A percentile compares a stretch with the other conserved stretches of the same genome.
phyloP scores from a whole-genome alignment of 2,329 filamentous ascomycete genomes.

The Colletotrichum sp. region DNA sequence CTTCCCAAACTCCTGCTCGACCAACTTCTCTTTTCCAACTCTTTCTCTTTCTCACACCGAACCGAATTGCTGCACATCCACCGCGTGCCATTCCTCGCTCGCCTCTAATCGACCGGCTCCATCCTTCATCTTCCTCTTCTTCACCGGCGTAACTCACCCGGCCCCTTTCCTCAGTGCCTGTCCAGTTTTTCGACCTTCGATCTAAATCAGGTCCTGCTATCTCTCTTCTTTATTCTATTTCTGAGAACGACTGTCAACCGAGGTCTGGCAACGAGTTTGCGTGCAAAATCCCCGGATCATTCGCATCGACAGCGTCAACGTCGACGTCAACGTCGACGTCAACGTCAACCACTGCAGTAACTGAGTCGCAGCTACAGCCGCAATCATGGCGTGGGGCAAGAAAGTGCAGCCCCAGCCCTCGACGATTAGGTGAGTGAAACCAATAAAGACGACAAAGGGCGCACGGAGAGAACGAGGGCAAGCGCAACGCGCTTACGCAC shows the following conservation, averaged over 20 bases:
- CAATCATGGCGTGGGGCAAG: conserved; percentile 18
- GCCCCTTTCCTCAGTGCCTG: not conserved
- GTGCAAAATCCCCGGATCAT: not conserved
- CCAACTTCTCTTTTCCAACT: not conserved
- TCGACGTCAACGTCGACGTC: not conserved
- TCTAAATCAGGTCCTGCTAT: not conserved
- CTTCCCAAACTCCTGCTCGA: not conserved
- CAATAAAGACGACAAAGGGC: not conserved
- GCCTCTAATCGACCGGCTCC: not conserved
- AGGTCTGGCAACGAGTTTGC: not conserved
- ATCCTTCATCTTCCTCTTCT: not conserved
- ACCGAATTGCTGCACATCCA: no score
- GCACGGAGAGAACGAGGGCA: not conserved
- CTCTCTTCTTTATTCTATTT: not conserved
- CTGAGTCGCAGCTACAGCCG: not conserved
- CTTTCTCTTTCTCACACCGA: not conserved
- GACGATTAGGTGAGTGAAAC: conserved; percentile 5
- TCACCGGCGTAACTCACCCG: not conserved
- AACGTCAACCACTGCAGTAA: not conserved
- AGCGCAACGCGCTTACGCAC: not conserved
- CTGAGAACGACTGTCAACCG: not conserved
- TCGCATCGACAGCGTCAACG: not conserved
- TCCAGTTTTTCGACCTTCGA: not conserved
- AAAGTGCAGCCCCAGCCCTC: conserved; percentile 12
- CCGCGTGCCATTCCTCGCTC: not conserved